A percentile compares a stretch with the other conserved stretches of the same genome.
These are phyloP conservation scores for Xylaria sp. DNA, from an alignment of 2,329 filamentous ascomycete species.

Conservation along the genomic window DNA sequence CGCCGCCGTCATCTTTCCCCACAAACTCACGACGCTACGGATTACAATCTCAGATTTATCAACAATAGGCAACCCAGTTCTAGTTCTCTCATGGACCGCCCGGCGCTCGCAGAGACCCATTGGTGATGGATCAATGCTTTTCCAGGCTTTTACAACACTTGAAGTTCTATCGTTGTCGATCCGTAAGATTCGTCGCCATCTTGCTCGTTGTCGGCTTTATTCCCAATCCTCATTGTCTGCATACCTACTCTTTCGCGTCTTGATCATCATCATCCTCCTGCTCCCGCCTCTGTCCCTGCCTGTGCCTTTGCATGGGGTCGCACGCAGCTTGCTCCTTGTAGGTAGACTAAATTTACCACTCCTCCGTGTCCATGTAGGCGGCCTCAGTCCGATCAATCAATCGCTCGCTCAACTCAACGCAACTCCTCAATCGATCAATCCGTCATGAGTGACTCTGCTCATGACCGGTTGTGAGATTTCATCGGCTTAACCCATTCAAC, in stretches of 20 bases:
- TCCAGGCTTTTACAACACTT: neutral
- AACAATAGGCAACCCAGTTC: too few species aligned
- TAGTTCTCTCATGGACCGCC: neutral
- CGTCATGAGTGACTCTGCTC: constrained; percentile 11
- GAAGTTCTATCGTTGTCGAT: too few species aligned
- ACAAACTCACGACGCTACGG: neutral
- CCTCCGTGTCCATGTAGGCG: neutral
- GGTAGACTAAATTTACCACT: constrained; percentile 1
- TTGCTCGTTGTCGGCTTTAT: too few species aligned
- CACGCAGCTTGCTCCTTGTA: neutral
- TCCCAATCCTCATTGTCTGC: neutral
- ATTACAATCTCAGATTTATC: neutral
- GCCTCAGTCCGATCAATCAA: neutral
- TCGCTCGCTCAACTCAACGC: too few species aligned
- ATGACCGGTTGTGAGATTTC: neutral
- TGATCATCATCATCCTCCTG: neutral
- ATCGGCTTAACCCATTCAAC: constrained; percentile 8
- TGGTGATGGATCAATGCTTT: constrained; percentile 15
- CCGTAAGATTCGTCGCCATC: too few species aligned
- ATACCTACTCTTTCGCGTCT: neutral
- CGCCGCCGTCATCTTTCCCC: neutral
- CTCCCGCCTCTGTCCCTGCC: too few species aligned
- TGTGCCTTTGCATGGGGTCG: too few species aligned
- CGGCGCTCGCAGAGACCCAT: constrained; percentile 2
- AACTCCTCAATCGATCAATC: neutral